Base-by-base conservation (phyloP, 805 yeast species). In the Yamadazyma takamatsuzukensis region DNA sequence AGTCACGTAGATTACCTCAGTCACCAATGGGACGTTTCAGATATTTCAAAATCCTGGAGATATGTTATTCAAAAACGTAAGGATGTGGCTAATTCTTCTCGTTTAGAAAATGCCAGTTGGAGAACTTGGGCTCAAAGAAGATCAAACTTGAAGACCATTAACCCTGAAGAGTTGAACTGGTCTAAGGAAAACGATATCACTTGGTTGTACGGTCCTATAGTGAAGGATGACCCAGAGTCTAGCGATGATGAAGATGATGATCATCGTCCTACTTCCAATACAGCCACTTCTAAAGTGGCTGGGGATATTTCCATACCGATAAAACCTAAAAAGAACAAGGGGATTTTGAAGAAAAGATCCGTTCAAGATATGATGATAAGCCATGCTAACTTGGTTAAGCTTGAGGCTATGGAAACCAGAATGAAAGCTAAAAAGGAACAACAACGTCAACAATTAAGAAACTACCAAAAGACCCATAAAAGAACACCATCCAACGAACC, bases 101-200 rank as follows among this genome's bases (percentile, higher is more conserved):
- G 68, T 15, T 45, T 63, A 24, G 70, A 64, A 36, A 63, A 64
- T 37, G 90, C 96, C 11, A 72, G 85, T 30, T 90, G 97, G 97
- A 73, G 97, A 52, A 87, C 95, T 13, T 90, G 97, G 97, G 83
- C 90, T 10, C 88, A 89, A 59, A 70, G 84, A 32, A 74, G 82
- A 45, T 72, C 74, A 43, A 68, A 76, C 59, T 53, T 67, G 38
- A 64, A 64, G 67, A 93, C 98, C 0, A 85, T 90, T 5, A 78
- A 89, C 13, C 98, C 99, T 1, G 94, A 87, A 49, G 74, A 76
- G 22, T 84, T 93, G 29, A 90, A 93, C 57, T 93, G 99, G 99
- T 78, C 87, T 27, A 93, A 94, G 60, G 99, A 93, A 49, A 81
- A 83, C 37, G 99, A 93, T 56, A 96, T 93, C 8, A 88, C 97